These are phyloP conservation scores for Mayamaea pseudoterrestris DNA, from an alignment of 108 stramenopile species.

Conservation along the genomic window DNA sequence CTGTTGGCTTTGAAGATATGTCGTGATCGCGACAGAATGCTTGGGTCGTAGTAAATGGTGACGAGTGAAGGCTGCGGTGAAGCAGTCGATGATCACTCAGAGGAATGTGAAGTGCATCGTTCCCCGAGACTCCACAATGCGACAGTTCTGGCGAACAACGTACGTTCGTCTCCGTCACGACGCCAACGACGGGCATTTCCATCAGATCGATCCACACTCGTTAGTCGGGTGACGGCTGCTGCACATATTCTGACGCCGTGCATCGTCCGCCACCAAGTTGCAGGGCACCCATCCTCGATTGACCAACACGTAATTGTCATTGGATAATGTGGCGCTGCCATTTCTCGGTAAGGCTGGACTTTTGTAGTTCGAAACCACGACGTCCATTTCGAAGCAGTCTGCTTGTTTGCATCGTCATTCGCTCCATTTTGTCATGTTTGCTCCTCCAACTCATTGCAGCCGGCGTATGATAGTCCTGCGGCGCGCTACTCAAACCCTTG, in stretches of 20 bases:
- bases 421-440: no score
- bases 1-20: conserved; percentile 19
- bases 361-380: no score
- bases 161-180: neutral
- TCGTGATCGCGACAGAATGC: conserved; percentile 28
- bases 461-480: conserved; percentile 59
- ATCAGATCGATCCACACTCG: conserved; percentile 33
- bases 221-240: conserved; percentile 5
- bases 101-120: no score
- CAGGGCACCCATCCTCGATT: conserved; percentile 85
- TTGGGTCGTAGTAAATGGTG: no score
- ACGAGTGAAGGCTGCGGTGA: neutral
- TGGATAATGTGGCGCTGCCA: neutral
- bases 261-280: conserved; percentile 17
- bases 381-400: no score
- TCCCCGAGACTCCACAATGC: no score
- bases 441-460: conserved; percentile 43
- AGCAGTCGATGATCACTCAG: no score
- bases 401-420: no score
- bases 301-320: conserved; percentile 36
- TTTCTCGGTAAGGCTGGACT: no score
- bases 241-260: neutral
- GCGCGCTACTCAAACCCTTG: conserved; percentile 49
- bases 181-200: conserved; percentile 17
- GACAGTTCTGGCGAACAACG: no score